Evolutionary conservation across 202 grass and related monocot genomes (phyloP).

Genomic region (Zoysia matrella): DNA sequence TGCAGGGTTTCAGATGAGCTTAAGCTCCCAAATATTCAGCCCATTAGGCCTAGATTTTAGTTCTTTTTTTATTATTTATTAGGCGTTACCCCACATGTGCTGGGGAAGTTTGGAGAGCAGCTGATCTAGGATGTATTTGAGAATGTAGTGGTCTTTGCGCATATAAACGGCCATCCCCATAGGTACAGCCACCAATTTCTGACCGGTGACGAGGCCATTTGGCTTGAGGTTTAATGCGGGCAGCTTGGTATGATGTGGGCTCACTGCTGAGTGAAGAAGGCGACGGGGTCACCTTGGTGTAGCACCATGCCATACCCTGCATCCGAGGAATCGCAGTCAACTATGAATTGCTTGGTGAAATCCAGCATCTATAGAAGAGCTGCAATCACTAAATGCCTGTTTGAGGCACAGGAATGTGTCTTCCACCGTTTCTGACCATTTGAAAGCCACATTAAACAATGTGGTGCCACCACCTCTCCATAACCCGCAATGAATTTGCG

Average conservation of each 20-base stretch:
- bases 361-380: neutral
- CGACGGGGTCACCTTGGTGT: neutral
- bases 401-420: neutral
- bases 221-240: neutral
- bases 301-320: neutral
- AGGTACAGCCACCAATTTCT: neutral
- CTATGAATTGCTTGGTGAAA: neutral
- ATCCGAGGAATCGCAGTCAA: neutral
- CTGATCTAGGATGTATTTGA: neutral
- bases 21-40: too few relatives aligned
- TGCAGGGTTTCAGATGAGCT: too few relatives aligned
- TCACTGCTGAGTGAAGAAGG: neutral
- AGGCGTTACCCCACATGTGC: too few relatives aligned
- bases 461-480: neutral
- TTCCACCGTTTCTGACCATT: too few relatives aligned
- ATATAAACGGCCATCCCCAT: neutral
- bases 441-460: neutral
- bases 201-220: neutral
- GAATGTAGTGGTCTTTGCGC: neutral
- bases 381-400: neutral
- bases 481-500: neutral
- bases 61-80: too few relatives aligned
- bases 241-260: neutral
- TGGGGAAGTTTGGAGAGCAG: too few relatives aligned
- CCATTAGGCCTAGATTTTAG: too few relatives aligned